Evolutionary conservation across 257 asterid species (phyloP).

Genomic region (Ocimum tenuiflorum): DNA sequence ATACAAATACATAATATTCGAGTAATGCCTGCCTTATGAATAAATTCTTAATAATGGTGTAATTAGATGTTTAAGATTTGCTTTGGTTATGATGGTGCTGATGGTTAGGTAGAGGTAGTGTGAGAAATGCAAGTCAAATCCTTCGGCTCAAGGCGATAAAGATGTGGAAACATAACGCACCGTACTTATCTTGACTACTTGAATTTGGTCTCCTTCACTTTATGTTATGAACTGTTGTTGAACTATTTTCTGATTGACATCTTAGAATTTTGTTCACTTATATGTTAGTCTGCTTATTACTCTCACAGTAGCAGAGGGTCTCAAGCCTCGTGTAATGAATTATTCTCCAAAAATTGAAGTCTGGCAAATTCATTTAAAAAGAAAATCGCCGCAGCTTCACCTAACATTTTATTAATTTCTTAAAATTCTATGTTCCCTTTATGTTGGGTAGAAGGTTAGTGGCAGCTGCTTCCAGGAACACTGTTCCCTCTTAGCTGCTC

Average conservation of each 20-base stretch:
- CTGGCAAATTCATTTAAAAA: background rate
- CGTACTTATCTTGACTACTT: constrained; percentile 4
- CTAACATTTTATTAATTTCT: background rate
- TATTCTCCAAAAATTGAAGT: no score
- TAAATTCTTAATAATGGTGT: no score
- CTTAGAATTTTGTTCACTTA: background rate
- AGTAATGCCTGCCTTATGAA: no score
- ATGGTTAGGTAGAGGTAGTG: no score
- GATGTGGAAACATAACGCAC: background rate
- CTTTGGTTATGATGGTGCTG: no score
- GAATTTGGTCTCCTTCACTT: background rate
- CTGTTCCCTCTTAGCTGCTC: background rate
- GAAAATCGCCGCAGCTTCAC: background rate
- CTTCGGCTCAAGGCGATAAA: background rate
- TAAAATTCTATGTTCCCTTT: background rate
- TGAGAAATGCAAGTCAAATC: background rate
- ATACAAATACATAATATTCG: no score
- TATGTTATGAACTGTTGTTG: background rate
- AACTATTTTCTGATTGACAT: background rate
- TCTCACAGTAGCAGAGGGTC: background rate
- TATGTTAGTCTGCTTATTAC: constrained; percentile 19
- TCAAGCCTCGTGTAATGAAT: background rate
- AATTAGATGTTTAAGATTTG: no score
- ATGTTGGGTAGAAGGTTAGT: background rate
- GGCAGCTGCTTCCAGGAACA: background rate